Evolutionary conservation across 345 rosid species (phyloP).

Genomic region (Moricandia arvensis): DNA sequence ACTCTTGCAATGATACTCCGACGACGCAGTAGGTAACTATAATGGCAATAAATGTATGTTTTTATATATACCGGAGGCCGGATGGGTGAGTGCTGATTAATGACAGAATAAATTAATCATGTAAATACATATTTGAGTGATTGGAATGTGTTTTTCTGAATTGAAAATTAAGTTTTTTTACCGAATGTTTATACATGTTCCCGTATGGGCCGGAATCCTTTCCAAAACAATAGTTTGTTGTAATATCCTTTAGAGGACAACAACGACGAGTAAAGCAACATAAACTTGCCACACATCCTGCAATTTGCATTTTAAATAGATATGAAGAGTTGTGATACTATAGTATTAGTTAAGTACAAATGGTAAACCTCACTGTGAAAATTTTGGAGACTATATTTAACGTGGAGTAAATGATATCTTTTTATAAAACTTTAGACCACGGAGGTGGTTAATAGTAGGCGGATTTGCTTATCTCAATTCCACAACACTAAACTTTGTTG

Average conservation of each 20-base stretch:
- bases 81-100: slow-evolving; percentile 8
- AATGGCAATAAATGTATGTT: neutral
- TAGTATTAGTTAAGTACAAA: neutral
- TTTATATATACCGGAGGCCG: neutral
- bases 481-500: no score
- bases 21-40: neutral
- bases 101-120: neutral
- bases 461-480: no score
- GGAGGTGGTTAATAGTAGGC: no score
- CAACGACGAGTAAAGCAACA: neutral
- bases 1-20: slow-evolving; percentile 11
- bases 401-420: no score
- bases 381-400: no score
- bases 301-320: neutral
- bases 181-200: neutral
- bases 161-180: neutral
- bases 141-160: slow-evolving; percentile 1
- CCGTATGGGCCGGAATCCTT: neutral
- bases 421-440: no score
- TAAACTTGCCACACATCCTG: neutral
- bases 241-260: neutral
- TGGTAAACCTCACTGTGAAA: neutral
- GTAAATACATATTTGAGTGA: slow-evolving; percentile 4
- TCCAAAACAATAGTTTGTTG: neutral
- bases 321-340: neutral